These are phyloP conservation scores for Lodderomyces pseudojiufengensis DNA, from an alignment of 1,139 yeast genomes.

Conservation along the genomic window DNA sequence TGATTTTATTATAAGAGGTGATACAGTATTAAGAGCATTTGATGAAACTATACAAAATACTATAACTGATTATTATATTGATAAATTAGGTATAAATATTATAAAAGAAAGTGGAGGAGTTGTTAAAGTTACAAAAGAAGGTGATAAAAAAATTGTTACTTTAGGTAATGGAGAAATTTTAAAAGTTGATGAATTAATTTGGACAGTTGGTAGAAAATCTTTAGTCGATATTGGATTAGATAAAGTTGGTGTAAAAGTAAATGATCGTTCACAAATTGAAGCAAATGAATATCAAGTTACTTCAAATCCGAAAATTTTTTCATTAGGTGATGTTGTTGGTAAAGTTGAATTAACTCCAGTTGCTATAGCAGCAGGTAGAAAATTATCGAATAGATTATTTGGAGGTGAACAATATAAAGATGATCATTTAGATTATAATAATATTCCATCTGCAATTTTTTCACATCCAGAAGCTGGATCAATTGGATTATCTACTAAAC, in stretches of 20 bases:
- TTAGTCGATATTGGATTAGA: conserved; percentile 73
- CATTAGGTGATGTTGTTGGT: conserved; percentile 93
- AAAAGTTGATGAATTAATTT: conserved; percentile 76
- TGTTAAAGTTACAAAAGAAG: conserved; percentile 54
- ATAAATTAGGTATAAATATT: conserved; percentile 71
- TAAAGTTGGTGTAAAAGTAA: conserved; percentile 63
- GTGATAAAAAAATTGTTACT: conserved; percentile 51
- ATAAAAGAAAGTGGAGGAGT: conserved; percentile 64
- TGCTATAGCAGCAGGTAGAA: conserved; percentile 98
- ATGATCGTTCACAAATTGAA: conserved; percentile 54
- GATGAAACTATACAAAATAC: conserved; percentile 79
- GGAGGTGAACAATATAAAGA: conserved; percentile 69
- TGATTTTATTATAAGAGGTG: conserved; percentile 84
- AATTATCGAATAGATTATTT: conserved; percentile 82
- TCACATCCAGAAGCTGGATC: conserved; percentile 98
- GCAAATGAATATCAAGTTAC: conserved; percentile 90
- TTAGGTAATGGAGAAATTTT: conserved; percentile 52
- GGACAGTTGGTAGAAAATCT: conserved; percentile 93
- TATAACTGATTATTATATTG: conserved; percentile 72
- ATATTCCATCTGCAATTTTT: conserved; percentile 88
- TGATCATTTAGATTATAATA: conserved; percentile 74
- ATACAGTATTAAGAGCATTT: conserved; percentile 81
- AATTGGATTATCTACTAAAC: conserved; percentile 77
- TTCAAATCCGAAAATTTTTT: conserved; percentile 63
- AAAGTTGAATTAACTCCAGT: conserved; percentile 94